Percentiles rank a stretch among this genome's conserved stretches.
These are phyloP conservation scores for Geotrichum carabidarum DNA, from an alignment of 1,139 yeast species.

Conservation along the genomic window DNA sequence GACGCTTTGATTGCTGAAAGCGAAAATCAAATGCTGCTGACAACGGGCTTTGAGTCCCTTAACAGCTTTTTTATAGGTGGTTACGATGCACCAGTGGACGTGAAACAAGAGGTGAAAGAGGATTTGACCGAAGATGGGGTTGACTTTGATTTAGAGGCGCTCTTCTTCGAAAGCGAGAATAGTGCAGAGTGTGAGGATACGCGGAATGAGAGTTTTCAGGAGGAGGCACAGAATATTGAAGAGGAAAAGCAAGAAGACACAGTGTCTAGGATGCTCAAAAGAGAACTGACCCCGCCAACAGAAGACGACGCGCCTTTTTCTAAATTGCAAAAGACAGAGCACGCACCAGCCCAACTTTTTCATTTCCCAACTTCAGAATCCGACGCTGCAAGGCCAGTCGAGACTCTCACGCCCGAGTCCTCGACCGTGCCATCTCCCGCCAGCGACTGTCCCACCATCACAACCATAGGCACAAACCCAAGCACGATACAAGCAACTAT, in stretches of 20 bases:
- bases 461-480: too few relatives aligned
- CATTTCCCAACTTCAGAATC: neutral
- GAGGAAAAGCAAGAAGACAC: neutral
- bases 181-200: neutral
- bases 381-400: neutral
- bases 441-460: neutral
- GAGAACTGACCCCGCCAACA: slow-evolving; percentile 2
- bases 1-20: neutral
- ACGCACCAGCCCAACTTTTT: neutral
- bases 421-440: slow-evolving; percentile 11
- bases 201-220: too few relatives aligned
- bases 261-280: neutral
- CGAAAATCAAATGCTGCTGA: neutral
- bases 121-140: neutral
- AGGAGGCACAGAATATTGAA: too few relatives aligned
- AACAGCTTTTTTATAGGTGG: neutral
- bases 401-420: slow-evolving; percentile 14
- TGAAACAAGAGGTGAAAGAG: neutral
- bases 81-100: neutral
- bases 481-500: neutral
- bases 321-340: neutral
- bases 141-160: slow-evolving; percentile 15
- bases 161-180: slow-evolving; percentile 7
- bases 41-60: neutral
- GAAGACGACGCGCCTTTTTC: neutral